phyloP scores from a whole-genome alignment of 2,329 filamentous ascomycete genomes.

The Aspergillus neoniger region DNA sequence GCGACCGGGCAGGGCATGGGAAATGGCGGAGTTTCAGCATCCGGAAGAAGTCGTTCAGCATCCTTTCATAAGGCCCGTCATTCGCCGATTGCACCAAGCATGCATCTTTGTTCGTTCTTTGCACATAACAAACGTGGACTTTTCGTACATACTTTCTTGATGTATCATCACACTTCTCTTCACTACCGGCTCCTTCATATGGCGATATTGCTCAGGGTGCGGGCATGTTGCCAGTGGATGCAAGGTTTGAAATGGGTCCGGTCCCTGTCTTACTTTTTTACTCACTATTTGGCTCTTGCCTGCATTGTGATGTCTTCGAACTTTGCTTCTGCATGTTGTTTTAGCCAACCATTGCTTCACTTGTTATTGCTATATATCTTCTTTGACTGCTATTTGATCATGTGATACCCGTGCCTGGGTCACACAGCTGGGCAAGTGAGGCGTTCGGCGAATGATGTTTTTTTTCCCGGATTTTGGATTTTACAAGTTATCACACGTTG shows the following conservation, averaged over 20 bases:
- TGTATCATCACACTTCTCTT: constrained; percentile 34
- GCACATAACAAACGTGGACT: constrained; percentile 31
- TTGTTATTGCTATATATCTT: constrained; percentile 15
- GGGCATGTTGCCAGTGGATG: constrained; percentile 12
- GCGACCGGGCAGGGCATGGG: constrained; percentile 22
- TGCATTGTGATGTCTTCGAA: constrained; percentile 18
- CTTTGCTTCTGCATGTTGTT: constrained; percentile 12
- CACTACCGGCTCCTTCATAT: constrained; percentile 16
- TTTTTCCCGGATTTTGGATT: constrained; percentile 1
- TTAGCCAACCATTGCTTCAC: constrained; percentile 12
- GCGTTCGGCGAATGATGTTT: constrained; percentile 19
- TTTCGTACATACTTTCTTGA: constrained; percentile 28
- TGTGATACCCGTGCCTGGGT: constrained; percentile 30
- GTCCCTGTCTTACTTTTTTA: constrained; percentile 18
- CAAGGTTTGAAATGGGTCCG: constrained; percentile 3
- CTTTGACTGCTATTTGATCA: constrained; percentile 8
- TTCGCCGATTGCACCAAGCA: background rate
- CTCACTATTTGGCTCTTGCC: constrained; percentile 9
- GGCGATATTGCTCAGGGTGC: constrained; percentile 11
- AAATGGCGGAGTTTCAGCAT: constrained; percentile 48
- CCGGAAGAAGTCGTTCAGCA: constrained; percentile 48
- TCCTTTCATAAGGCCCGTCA: constrained; percentile 24
- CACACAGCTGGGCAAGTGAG: constrained; percentile 26
- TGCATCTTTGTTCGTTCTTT: constrained; percentile 16
- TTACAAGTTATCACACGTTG: background rate